These are phyloP conservation scores for Leccinellum luteum DNA, from an alignment of 768 basidiomycete species.

Conservation along the genomic window DNA sequence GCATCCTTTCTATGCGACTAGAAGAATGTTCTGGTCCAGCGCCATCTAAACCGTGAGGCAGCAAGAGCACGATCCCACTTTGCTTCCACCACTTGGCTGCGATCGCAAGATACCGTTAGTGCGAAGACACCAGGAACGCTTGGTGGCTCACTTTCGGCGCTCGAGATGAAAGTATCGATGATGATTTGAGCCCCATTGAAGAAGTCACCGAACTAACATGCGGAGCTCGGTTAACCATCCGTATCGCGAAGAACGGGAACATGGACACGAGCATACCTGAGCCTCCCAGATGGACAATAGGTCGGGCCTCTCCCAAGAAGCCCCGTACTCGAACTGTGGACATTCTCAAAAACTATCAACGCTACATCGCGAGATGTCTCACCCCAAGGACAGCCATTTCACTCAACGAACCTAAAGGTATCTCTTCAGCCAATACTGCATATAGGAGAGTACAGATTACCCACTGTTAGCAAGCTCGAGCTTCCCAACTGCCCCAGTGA, in stretches of 20 bases:
- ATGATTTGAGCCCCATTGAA: conserved; percentile 88
- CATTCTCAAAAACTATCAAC: conserved; percentile 1
- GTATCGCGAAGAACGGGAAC: not conserved
- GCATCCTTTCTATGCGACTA: conserved; percentile 81
- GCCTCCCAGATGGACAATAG: conserved; percentile 91
- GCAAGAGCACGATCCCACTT: conserved; percentile 79
- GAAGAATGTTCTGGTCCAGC: conserved; percentile 95
- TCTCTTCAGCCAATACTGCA: not conserved
- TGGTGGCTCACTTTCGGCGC: conserved; percentile 66
- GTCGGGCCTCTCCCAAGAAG: conserved; percentile 84
- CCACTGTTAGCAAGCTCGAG: conserved; percentile 86
- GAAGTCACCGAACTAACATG: conserved; percentile 81
- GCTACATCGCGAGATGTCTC: conserved; percentile 25
- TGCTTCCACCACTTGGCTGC: conserved; percentile 92
- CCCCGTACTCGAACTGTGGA: conserved; percentile 80
- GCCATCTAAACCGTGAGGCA: conserved; percentile 90
- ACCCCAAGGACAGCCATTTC: conserved; percentile 89
- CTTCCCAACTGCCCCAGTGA: conserved; percentile 54
- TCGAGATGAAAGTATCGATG: conserved; percentile 86
- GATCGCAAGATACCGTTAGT: not conserved
- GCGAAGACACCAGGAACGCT: too few species aligned
- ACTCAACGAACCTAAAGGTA: conserved; percentile 68
- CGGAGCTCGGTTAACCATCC: not conserved
- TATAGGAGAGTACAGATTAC: conserved; percentile 18
- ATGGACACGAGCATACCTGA: conserved; percentile 47